Percentiles rank a stretch among this genome's conserved stretches.
Conservation (phyloP, 768 basidiomycete species). For the Podaxis pistillaris region DNA sequence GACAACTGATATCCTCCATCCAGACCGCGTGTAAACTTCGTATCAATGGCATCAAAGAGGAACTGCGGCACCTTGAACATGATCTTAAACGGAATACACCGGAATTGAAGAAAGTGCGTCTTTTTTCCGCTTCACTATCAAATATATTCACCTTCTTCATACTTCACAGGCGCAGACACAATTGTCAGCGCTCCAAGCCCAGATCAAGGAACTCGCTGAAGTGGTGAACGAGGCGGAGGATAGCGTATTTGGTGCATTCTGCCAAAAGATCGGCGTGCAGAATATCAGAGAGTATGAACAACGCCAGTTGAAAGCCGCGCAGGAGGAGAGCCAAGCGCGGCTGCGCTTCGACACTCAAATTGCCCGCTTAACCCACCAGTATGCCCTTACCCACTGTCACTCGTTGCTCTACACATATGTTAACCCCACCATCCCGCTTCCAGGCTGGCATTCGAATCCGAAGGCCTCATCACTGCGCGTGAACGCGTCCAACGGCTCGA, state of each 20-base stretch:
- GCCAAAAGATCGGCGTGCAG: constrained; percentile 69
- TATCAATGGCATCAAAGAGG: constrained; percentile 76
- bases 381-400: constrained; percentile 25
- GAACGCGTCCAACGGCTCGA: constrained; percentile 62
- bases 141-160: neutral
- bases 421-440: neutral
- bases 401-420: neutral
- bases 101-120: constrained; percentile 65
- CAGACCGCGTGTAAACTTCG: constrained; percentile 78
- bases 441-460: constrained; percentile 80
- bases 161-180: constrained; percentile 48
- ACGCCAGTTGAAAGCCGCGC: constrained; percentile 82
- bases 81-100: constrained; percentile 66
- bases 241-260: constrained; percentile 74
- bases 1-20: constrained; percentile 38
- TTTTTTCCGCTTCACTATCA: neutral
- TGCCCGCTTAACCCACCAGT: constrained; percentile 85
- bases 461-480: constrained; percentile 63
- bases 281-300: constrained; percentile 95
- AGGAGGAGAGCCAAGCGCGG: constrained; percentile 84
- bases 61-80: constrained; percentile 77
- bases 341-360: constrained; percentile 85
- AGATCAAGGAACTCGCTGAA: constrained; percentile 52
- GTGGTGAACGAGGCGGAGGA: constrained; percentile 80
- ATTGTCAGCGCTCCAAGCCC: constrained; percentile 48